Percentiles rank a stretch among this genome's conserved stretches.
Evolutionary conservation across 768 basidiomycete species (phyloP).

Genomic region (Leucosporidium yakuticum): DNA sequence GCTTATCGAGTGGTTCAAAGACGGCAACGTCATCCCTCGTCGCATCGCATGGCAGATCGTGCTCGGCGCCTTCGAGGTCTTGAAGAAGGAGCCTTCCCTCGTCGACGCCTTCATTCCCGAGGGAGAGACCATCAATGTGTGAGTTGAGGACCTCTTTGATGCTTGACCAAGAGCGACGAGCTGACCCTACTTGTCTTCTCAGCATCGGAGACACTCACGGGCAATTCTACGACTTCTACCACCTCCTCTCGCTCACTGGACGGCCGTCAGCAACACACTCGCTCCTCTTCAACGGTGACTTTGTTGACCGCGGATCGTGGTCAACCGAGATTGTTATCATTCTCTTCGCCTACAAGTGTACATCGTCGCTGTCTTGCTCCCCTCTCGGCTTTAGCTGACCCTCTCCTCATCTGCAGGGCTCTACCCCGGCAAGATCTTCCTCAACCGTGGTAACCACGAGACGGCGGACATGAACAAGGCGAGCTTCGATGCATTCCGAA

Average conservation of each 20-base stretch:
- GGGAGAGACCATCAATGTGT: constrained; percentile 75
- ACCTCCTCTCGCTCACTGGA: constrained; percentile 78
- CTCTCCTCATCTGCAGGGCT: constrained; percentile 56
- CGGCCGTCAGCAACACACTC: constrained; percentile 78
- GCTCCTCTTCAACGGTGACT: constrained; percentile 86
- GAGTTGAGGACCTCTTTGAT: background rate
- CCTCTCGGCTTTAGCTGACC: background rate
- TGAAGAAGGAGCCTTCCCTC: constrained; percentile 71
- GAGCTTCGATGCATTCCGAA: constrained; percentile 38
- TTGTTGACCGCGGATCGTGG: constrained; percentile 96
- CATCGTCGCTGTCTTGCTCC: too few relatives aligned
- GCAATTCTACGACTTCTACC: constrained; percentile 89
- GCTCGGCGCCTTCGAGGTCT: constrained; percentile 69
- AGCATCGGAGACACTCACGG: constrained; percentile 90
- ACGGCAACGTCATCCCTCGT: constrained; percentile 81
- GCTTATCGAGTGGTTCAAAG: constrained; percentile 90
- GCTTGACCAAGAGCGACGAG: background rate
- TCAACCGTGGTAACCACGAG: constrained; percentile 96
- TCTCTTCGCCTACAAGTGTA: constrained; percentile 92
- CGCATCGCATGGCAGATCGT: constrained; percentile 81
- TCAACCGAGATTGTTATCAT: constrained; percentile 86
- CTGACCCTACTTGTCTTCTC: background rate
- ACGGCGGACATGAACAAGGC: constrained; percentile 90
- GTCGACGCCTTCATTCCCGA: constrained; percentile 69
- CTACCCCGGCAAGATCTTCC: constrained; percentile 78